Conservation (phyloP, 345 rosid species). For the Carallia brachiata region DNA sequence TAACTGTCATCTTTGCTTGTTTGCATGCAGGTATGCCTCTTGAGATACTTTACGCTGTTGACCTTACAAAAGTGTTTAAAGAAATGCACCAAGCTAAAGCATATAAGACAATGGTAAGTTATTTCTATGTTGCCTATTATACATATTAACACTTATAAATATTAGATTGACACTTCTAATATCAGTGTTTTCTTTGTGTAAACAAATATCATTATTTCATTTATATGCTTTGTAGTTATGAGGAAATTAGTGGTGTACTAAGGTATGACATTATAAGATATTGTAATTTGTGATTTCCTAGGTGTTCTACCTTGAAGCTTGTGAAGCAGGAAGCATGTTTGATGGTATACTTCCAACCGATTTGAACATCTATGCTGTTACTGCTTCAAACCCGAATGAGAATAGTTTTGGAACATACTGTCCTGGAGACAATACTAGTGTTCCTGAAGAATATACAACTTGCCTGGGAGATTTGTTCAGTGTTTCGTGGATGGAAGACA, state of each 20-base stretch:
- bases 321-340: slow-evolving; percentile 68
- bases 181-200: no score
- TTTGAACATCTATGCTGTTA: slow-evolving; percentile 48
- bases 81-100: slow-evolving; percentile 36
- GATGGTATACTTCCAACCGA: slow-evolving; percentile 47
- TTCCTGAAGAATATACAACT: slow-evolving; percentile 27
- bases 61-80: slow-evolving; percentile 46
- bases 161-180: no score
- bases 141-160: no score
- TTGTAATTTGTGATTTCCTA: neutral
- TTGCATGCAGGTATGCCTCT: slow-evolving; percentile 43
- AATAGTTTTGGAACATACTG: slow-evolving; percentile 53
- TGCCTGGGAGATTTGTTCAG: slow-evolving; percentile 75
- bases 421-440: slow-evolving; percentile 16
- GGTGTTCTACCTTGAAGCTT: slow-evolving; percentile 69
- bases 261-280: neutral
- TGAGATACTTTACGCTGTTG: slow-evolving; percentile 31
- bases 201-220: no score
- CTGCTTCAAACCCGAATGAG: slow-evolving; percentile 56
- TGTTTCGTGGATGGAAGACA: slow-evolving; percentile 80
- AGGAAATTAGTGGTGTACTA: no score
- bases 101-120: slow-evolving; percentile 47
- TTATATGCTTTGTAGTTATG: no score
- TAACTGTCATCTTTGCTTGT: neutral
- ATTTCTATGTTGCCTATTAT: no score